Conservation (phyloP, 495 filamentous ascomycete genomes). For the Aspergillus ostianus region DNA sequence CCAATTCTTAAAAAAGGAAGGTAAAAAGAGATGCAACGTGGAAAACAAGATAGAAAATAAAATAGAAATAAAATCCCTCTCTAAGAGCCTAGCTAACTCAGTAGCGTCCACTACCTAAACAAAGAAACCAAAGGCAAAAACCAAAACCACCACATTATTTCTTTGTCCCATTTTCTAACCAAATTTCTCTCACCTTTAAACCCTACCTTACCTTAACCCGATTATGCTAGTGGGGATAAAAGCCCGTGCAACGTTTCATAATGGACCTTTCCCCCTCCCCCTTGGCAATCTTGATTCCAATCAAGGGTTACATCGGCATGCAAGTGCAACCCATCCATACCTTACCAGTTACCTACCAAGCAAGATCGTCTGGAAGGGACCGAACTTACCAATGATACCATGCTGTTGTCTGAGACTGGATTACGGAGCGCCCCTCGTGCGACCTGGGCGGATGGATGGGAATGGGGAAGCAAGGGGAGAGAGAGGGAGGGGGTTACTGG, state of each 20-base stretch:
- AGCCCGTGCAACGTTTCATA: constrained; percentile 47
- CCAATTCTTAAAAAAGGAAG: neutral
- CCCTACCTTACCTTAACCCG: constrained; percentile 21
- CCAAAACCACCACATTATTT: neutral
- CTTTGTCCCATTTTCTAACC: too few species aligned
- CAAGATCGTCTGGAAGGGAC: constrained; percentile 2
- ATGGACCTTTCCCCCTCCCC: constrained; percentile 12
- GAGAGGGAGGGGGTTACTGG: too few species aligned
- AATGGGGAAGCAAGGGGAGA: neutral
- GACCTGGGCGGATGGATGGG: neutral
- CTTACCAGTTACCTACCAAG: too few species aligned
- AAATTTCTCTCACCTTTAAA: constrained; percentile 4
- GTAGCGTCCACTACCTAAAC: too few species aligned
- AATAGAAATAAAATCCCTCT: too few species aligned
- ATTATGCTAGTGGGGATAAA: constrained; percentile 49
- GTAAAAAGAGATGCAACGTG: neutral
- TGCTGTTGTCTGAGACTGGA: constrained; percentile 1
- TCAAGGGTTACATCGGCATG: constrained; percentile 21
- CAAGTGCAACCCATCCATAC: neutral
- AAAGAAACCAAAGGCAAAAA: neutral
- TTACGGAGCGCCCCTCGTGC: neutral
- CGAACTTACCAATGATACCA: neutral
- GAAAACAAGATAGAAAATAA: neutral
- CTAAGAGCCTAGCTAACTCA: too few species aligned
- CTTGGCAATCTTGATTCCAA: constrained; percentile 17